A percentile compares a stretch with the other conserved stretches of the same genome.
These are phyloP conservation scores for Pseudogymnoascus sp. DNA, from an alignment of 2,329 filamentous ascomycete genomes.

Conservation along the genomic window DNA sequence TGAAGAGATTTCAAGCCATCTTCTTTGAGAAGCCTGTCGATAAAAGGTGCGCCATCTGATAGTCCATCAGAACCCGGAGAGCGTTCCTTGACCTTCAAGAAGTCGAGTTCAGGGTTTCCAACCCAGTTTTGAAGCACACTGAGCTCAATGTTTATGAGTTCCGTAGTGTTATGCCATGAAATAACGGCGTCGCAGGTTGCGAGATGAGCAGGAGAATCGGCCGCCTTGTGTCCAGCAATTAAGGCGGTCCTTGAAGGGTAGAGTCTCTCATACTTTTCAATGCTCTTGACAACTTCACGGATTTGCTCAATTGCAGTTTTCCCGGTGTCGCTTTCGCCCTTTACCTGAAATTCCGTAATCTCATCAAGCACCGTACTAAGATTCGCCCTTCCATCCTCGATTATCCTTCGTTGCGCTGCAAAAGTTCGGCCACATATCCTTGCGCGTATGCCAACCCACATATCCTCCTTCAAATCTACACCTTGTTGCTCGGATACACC, in stretches of 20 bases:
- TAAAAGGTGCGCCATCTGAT: constrained; percentile 84
- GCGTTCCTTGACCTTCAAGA: constrained; percentile 65
- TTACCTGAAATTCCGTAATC: constrained; percentile 88
- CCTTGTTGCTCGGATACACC: constrained; percentile 61
- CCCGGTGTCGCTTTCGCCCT: constrained; percentile 81
- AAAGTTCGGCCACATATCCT: constrained; percentile 78
- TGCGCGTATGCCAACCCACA: constrained; percentile 85
- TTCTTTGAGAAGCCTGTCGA: constrained; percentile 91
- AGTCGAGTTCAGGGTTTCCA: constrained; percentile 91
- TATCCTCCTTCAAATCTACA: constrained; percentile 62
- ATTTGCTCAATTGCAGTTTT: constrained; percentile 86
- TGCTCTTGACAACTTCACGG: constrained; percentile 79
- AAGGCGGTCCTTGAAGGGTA: constrained; percentile 78
- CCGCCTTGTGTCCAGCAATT: constrained; percentile 66
- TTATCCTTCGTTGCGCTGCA: constrained; percentile 75
- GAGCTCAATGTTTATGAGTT: constrained; percentile 92
- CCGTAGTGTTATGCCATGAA: constrained; percentile 94
- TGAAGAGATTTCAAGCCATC: constrained; percentile 90
- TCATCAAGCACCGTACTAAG: constrained; percentile 74
- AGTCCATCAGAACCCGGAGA: constrained; percentile 67
- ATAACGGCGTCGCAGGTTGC: constrained; percentile 85
- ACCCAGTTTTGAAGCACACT: constrained; percentile 92
- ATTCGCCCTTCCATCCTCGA: constrained; percentile 74
- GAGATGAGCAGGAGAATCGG: constrained; percentile 68
- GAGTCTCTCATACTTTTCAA: constrained; percentile 79